Base-by-base conservation (phyloP, 257 asterid genomes). In the Verbena officinalis region DNA sequence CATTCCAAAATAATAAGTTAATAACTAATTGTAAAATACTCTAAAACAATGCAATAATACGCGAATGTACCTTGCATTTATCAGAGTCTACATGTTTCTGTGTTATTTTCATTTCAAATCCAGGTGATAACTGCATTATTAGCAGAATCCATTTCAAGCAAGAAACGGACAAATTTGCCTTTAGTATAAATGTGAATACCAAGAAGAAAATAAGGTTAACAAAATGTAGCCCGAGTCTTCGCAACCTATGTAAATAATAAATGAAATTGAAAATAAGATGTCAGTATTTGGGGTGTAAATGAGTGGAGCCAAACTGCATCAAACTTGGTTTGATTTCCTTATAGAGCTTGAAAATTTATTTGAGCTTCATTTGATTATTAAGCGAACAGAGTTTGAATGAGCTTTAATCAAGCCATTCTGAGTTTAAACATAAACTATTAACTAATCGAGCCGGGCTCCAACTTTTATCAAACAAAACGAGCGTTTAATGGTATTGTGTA, bases 21-120 rank as follows among this genome's bases (percentile, higher is more conserved):
- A 55, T 34, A 24, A 16, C 69, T 24, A 13, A 72, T 23, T 27
- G 43, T 15, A 46, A 62, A 66, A 34, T 3, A 14, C 50, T 22
- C 38, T 22, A 38, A 22, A 50, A 64, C 10, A 43, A 16, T 17
- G 31, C 40, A 63, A 57, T 11, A 10, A 22, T 16, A 59, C 40
- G 40, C 65, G 46, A 42, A 65, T 67, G 5, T 76, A 81, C 86
- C 86, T 86, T 49, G 63, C 83, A 74, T 65, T 76, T 74, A 24
- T 55, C 49, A 21, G 54, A 62, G 51, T 21, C 64, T 62, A 14
- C 57, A 60, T 58, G 51, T 59, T 23, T 69, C 38, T 56, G 70
- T 15, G 59, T 36, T 34, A 52, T 68, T 16, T 69, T 77, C 49
- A 36, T 36, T 53, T 71, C 71, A 4, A 73, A 71, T 64, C 77